phyloP scores from a whole-genome alignment of 208 protist genomes.

The Acanthamoeba royreba region DNA sequence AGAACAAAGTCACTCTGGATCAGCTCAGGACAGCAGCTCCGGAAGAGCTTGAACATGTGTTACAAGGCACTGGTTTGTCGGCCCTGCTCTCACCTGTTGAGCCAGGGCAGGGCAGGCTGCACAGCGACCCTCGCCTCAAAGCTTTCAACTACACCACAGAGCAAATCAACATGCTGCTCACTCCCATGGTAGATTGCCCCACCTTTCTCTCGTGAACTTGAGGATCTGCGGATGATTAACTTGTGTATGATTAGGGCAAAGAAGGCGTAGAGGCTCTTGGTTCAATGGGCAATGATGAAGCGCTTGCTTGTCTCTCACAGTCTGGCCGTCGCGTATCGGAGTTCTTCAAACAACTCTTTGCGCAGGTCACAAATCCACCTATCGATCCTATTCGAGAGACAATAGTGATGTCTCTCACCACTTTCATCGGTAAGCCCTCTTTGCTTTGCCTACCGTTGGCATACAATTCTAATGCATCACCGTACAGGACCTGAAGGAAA shows the following conservation, averaged over 20 bases:
- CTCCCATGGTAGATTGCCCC: conserved; percentile 57
- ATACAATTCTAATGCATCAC: background rate
- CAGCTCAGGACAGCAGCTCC: too few relatives aligned
- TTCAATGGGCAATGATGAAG: conserved; percentile 84
- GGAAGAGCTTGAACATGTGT: too few relatives aligned
- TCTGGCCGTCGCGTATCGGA: conserved; percentile 77
- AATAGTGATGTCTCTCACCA: conserved; percentile 41
- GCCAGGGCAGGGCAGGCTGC: background rate
- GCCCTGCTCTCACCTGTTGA: background rate
- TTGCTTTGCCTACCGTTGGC: background rate
- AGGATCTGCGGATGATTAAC: too few relatives aligned
- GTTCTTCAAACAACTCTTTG: conserved; percentile 86
- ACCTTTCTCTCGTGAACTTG: too few relatives aligned
- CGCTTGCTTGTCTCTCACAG: conserved; percentile 75
- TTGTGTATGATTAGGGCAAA: conserved; percentile 31
- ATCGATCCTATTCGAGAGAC: conserved; percentile 86
- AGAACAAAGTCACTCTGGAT: conserved; percentile 58
- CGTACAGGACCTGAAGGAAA: conserved; percentile 77
- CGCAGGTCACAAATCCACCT: conserved; percentile 86
- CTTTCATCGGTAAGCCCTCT: background rate
- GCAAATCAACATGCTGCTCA: conserved; percentile 62
- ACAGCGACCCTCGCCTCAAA: background rate
- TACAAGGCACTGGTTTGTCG: too few relatives aligned
- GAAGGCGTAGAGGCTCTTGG: conserved; percentile 73
- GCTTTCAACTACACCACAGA: conserved; percentile 64